phyloP scores from a whole-genome alignment of 495 filamentous ascomycete species.

The Xylaria castorea region DNA sequence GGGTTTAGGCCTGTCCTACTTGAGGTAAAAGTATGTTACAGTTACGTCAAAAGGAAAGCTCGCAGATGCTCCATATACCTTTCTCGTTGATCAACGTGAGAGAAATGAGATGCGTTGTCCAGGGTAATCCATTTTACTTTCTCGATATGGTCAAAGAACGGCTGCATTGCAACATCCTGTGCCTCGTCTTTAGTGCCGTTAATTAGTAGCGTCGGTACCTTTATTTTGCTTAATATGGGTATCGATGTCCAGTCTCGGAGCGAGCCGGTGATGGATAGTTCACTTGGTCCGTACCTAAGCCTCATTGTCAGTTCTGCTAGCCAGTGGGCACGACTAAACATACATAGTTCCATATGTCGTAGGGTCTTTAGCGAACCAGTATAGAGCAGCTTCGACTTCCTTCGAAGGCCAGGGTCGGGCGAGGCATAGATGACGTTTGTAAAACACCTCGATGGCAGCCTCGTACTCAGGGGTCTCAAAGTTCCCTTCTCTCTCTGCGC shows the following conservation, averaged over 20 bases:
- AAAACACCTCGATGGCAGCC: constrained; percentile 50
- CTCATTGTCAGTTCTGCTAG: background rate
- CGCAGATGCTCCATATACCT: constrained; percentile 37
- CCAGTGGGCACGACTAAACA: background rate
- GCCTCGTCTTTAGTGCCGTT: constrained; percentile 60
- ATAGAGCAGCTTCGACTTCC: constrained; percentile 29
- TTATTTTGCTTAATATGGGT: constrained; percentile 46
- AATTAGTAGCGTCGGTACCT: constrained; percentile 51
- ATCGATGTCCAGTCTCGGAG: constrained; percentile 30
- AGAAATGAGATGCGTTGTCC: constrained; percentile 52
- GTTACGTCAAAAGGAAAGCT: constrained; percentile 25
- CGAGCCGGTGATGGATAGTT: constrained; percentile 31
- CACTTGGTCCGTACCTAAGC: constrained; percentile 31
- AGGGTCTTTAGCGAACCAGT: constrained; percentile 43
- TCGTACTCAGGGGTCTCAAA: constrained; percentile 54
- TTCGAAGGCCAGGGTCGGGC: constrained; percentile 46
- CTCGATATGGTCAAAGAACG: constrained; percentile 52
- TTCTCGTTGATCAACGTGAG: constrained; percentile 54
- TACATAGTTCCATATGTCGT: constrained; percentile 56
- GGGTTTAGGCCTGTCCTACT: background rate
- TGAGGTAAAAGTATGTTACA: background rate
- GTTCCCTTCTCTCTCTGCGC: constrained; percentile 32
- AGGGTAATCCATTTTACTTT: constrained; percentile 58
- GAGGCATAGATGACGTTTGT: constrained; percentile 50
- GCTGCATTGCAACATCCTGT: constrained; percentile 49